Percentiles rank a stretch among this genome's conserved stretches.
These are phyloP conservation scores for Saturnispora hagleri DNA, from an alignment of 805 yeast genomes.

Conservation along the genomic window DNA sequence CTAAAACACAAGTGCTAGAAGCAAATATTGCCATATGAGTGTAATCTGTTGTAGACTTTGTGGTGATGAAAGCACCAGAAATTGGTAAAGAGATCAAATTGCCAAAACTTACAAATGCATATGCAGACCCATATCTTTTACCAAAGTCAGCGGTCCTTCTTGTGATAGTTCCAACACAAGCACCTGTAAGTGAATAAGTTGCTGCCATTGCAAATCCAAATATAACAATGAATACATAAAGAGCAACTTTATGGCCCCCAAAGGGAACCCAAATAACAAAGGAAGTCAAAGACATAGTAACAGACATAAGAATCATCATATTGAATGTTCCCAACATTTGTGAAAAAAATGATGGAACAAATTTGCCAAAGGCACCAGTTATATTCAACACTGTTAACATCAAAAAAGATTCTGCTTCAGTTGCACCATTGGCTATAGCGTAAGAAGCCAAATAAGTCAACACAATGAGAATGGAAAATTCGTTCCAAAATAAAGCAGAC, in stretches of 20 bases:
- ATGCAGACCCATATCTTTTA: conserved; percentile 62
- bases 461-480: conserved; percentile 43
- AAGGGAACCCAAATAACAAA: conserved; percentile 59
- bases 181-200: conserved; percentile 56
- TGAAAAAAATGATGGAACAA: conserved; percentile 36
- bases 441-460: conserved; percentile 50
- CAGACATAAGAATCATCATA: conserved; percentile 30
- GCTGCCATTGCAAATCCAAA: conserved; percentile 57
- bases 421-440: conserved; percentile 41
- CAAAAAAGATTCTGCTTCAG: conserved; percentile 32
- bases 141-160: conserved; percentile 53
- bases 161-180: conserved; percentile 55
- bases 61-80: conserved; percentile 23
- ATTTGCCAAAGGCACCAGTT: conserved; percentile 36
- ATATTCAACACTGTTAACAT: conserved; percentile 38
- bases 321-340: conserved; percentile 40
- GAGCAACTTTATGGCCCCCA: conserved; percentile 34
- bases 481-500: conserved; percentile 37
- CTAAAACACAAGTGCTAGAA: conserved; percentile 22
- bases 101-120: conserved; percentile 37
- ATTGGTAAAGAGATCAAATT: conserved; percentile 40
- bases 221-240: conserved; percentile 43
- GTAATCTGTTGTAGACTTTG: conserved; percentile 25
- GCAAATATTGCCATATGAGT: conserved; percentile 25
- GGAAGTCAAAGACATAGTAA: conserved; percentile 34